Conservation (phyloP, 768 basidiomycete genomes). For the Kondoa subrosea region DNA sequence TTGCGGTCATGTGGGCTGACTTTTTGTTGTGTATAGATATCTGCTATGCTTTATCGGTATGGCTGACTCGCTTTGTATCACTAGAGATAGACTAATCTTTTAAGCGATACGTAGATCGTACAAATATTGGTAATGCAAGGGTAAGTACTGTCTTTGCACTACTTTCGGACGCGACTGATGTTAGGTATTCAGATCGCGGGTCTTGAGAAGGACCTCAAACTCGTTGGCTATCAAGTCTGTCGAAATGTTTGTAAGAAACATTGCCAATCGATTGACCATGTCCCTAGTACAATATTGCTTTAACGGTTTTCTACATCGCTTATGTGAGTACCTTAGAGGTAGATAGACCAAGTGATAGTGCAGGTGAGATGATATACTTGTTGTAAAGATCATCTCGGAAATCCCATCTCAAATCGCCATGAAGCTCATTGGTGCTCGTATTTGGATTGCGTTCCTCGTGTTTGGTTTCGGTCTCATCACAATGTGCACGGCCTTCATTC, state of each 20-base stretch:
- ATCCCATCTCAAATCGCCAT: slow-evolving; percentile 2
- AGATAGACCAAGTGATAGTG: slow-evolving; percentile 2
- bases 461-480: slow-evolving; percentile 14
- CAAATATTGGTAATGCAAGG: slow-evolving; percentile 17
- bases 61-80: too few relatives aligned
- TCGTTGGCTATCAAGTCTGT: slow-evolving; percentile 12
- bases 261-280: neutral
- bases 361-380: neutral
- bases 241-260: neutral
- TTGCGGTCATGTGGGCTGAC: too few relatives aligned
- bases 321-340: slow-evolving; percentile 6
- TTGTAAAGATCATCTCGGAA: slow-evolving; percentile 4
- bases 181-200: too few relatives aligned
- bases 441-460: slow-evolving; percentile 19
- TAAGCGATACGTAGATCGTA: neutral
- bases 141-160: too few relatives aligned
- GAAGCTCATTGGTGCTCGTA: slow-evolving; percentile 8
- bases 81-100: too few relatives aligned
- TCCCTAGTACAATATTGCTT: slow-evolving; percentile 11
- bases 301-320: slow-evolving; percentile 16
- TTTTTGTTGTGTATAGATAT: too few relatives aligned
- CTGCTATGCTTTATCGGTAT: slow-evolving; percentile 15
- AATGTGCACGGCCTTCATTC: slow-evolving; percentile 12
- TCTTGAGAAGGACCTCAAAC: slow-evolving; percentile 14
- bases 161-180: too few relatives aligned